Conservation (phyloP, 1,284 basidiomycete species). For the Apiotrichum montevideense region DNA sequence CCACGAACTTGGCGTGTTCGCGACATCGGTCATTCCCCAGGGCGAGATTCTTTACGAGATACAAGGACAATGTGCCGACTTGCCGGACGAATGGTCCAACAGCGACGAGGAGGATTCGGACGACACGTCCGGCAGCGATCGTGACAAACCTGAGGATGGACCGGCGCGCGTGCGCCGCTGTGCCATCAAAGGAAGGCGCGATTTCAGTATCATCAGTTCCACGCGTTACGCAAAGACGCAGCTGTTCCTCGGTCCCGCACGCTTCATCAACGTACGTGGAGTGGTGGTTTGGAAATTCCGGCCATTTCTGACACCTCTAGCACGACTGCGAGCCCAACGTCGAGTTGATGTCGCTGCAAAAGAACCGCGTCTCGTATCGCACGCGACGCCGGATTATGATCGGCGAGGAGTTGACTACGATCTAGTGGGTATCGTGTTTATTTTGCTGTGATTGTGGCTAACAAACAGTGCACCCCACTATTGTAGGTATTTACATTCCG, state of each 20-base stretch:
- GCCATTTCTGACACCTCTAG: slow-evolving; percentile 12
- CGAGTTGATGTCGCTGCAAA: slow-evolving; percentile 35
- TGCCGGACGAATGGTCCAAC: slow-evolving; percentile 36
- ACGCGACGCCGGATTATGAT: slow-evolving; percentile 31
- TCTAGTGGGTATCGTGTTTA: slow-evolving; percentile 27
- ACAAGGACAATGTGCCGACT: slow-evolving; percentile 37
- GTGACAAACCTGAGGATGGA: slow-evolving; percentile 4
- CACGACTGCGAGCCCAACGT: slow-evolving; percentile 47
- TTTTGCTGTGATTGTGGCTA: not conserved
- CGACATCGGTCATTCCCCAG: slow-evolving; percentile 30
- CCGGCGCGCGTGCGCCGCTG: slow-evolving; percentile 19
- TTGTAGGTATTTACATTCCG: slow-evolving; percentile 19
- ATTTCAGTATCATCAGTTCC: slow-evolving; percentile 45
- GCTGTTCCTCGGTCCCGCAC: slow-evolving; percentile 46
- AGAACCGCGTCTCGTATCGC: slow-evolving; percentile 40
- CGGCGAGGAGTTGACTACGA: slow-evolving; percentile 44
- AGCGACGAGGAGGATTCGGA: no score
- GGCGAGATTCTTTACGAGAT: slow-evolving; percentile 33
- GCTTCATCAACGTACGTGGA: slow-evolving; percentile 43
- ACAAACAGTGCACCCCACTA: slow-evolving; percentile 34
- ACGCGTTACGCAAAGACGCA: slow-evolving; percentile 30
- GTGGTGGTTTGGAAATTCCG: not conserved
- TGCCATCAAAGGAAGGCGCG: slow-evolving; percentile 35
- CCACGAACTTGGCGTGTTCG: slow-evolving; percentile 42
- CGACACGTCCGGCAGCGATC: slow-evolving; percentile 5